These are phyloP conservation scores for Globisporangium uncinulatum DNA, from an alignment of 352 stramenopile genomes.

Conservation along the genomic window DNA sequence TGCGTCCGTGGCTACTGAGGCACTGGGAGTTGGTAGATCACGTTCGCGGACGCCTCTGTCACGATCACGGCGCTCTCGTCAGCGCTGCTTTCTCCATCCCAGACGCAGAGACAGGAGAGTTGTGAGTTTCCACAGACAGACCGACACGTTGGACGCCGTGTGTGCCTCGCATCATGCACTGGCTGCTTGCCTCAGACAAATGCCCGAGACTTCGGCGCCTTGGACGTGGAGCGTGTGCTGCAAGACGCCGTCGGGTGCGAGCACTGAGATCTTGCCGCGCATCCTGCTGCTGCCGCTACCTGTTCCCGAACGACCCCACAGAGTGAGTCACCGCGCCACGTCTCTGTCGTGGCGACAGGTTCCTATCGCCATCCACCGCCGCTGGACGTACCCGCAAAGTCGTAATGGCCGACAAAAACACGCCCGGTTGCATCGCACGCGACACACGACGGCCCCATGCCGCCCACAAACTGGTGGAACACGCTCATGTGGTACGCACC, in stretches of 20 bases:
- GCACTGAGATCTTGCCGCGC: constrained; percentile 64
- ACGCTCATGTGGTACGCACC: constrained; percentile 75
- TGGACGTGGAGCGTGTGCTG: constrained; percentile 45
- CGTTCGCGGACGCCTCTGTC: constrained; percentile 74
- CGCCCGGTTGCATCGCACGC: constrained; percentile 47
- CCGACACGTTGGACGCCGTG: not conserved
- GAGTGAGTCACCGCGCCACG: not conserved
- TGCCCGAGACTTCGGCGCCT: constrained; percentile 65
- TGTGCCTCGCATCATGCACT: not conserved
- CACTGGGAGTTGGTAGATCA: constrained; percentile 44
- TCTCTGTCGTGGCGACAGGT: not conserved
- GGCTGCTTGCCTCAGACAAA: constrained; percentile 48
- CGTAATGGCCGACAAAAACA: constrained; percentile 81
- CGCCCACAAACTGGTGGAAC: constrained; percentile 79
- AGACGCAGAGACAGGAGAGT: not conserved
- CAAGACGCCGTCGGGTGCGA: constrained; percentile 42
- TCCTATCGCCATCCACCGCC: not conserved
- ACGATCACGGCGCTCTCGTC: constrained; percentile 59
- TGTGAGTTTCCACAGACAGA: not conserved
- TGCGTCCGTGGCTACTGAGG: constrained; percentile 9
- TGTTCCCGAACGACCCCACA: not conserved
- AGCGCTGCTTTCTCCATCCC: constrained; percentile 17
- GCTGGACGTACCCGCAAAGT: constrained; percentile 55
- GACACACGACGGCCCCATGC: constrained; percentile 72
- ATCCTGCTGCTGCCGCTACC: constrained; percentile 20